phyloP scores from a whole-genome alignment of 257 asterid genomes.

The Gentiana macrophylla region DNA sequence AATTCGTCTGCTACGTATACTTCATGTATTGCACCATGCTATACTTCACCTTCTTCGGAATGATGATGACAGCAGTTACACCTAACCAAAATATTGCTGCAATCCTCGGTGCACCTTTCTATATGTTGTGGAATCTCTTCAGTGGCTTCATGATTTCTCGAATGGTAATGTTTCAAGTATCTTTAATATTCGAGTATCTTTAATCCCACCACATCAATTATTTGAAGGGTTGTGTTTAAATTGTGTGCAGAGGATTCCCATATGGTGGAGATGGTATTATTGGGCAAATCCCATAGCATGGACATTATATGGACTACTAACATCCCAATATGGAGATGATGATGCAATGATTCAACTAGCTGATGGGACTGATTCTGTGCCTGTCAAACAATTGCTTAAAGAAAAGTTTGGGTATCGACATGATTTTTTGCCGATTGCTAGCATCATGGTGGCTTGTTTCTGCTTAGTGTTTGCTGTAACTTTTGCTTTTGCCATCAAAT shows the following conservation, averaged over 20 bases:
- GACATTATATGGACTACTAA: slow-evolving; percentile 74
- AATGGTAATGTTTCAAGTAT: slow-evolving; percentile 34
- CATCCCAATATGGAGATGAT: slow-evolving; percentile 73
- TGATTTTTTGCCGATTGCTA: slow-evolving; percentile 59
- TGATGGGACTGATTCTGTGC: slow-evolving; percentile 38
- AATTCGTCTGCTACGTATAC: slow-evolving; percentile 53
- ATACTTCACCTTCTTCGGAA: slow-evolving; percentile 83
- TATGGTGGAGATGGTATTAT: slow-evolving; percentile 98
- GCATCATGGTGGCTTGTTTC: slow-evolving; percentile 47
- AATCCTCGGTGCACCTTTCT: slow-evolving; percentile 74
- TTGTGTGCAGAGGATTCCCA: slow-evolving; percentile 58
- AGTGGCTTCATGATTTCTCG: slow-evolving; percentile 93
- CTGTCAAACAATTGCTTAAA: slow-evolving; percentile 41
- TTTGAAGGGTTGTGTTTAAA: too few relatives aligned
- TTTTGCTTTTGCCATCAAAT: slow-evolving; percentile 59
- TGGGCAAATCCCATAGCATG: slow-evolving; percentile 88
- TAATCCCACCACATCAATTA: too few relatives aligned
- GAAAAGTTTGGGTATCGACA: slow-evolving; percentile 62
- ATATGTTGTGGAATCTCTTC: slow-evolving; percentile 92
- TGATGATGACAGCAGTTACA: slow-evolving; percentile 91
- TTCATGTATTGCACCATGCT: slow-evolving; percentile 71
- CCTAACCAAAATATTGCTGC: slow-evolving; percentile 90
- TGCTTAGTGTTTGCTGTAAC: slow-evolving; percentile 51
- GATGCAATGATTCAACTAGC: slow-evolving; percentile 34
- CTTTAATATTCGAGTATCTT: too few relatives aligned